Percentiles rank a stretch among this genome's conserved stretches.
phyloP scores from a whole-genome alignment of 2,329 filamentous ascomycete species.

The Lachnellula subtilissima region DNA sequence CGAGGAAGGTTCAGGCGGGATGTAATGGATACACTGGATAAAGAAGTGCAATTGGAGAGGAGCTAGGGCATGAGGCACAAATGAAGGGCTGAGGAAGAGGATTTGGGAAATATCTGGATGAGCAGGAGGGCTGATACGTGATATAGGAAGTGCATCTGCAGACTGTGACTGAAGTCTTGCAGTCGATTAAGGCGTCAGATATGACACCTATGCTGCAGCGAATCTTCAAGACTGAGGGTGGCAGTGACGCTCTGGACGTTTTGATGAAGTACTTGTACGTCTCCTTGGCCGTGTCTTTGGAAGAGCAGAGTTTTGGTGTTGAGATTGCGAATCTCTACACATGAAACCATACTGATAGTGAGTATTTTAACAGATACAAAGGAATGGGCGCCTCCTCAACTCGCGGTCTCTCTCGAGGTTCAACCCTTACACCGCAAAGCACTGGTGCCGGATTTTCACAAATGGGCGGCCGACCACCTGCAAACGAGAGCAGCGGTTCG shows the following conservation, averaged over 20 bases:
- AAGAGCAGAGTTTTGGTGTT: background rate
- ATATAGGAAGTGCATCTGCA: conserved; percentile 76
- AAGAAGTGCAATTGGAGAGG: too few relatives aligned
- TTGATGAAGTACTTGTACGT: conserved; percentile 96
- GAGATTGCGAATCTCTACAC: background rate
- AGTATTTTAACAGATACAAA: conserved; percentile 62
- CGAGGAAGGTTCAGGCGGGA: background rate
- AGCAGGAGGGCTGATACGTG: background rate
- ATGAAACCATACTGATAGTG: background rate
- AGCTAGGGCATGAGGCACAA: too few relatives aligned
- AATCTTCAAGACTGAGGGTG: conserved; percentile 73
- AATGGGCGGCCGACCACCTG: conserved; percentile 51
- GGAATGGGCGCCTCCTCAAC: conserved; percentile 61
- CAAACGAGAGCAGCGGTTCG: conserved; percentile 68
- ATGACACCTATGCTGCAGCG: conserved; percentile 85
- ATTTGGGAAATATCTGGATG: background rate
- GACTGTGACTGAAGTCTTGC: conserved; percentile 86
- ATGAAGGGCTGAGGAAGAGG: background rate
- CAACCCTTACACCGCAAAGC: conserved; percentile 61
- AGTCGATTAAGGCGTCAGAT: conserved; percentile 92
- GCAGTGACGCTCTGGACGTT: conserved; percentile 81
- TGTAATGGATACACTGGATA: background rate
- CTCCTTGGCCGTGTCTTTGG: background rate
- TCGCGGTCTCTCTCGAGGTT: conserved; percentile 36
- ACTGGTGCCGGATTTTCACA: conserved; percentile 76